Conservation (phyloP, 495 filamentous ascomycete species). For the Parmelia sp. region DNA sequence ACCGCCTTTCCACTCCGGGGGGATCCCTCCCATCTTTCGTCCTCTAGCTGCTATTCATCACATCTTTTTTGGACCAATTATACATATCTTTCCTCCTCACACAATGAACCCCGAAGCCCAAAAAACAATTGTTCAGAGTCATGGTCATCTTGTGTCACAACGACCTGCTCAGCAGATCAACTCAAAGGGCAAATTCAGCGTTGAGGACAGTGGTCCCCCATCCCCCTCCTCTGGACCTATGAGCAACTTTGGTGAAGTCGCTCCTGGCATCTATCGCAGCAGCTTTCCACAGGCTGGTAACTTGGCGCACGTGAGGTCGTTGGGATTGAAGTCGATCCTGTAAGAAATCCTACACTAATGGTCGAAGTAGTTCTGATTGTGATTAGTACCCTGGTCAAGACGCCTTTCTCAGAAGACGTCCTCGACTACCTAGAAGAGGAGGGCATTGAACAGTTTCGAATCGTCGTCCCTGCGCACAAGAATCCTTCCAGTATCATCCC, state of each 20-base stretch:
- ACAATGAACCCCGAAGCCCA: slow-evolving; percentile 18
- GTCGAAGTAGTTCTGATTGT: slow-evolving; percentile 14
- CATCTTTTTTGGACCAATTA: background rate
- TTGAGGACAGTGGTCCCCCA: slow-evolving; percentile 27
- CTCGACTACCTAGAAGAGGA: slow-evolving; percentile 53
- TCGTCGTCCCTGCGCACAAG: slow-evolving; percentile 73
- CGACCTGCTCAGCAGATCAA: slow-evolving; percentile 5
- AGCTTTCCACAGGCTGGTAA: slow-evolving; percentile 62
- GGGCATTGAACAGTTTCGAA: slow-evolving; percentile 59
- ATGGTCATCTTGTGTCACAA: slow-evolving; percentile 19
- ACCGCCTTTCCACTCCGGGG: background rate
- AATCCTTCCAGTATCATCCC: slow-evolving; percentile 48
- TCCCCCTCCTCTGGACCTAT: slow-evolving; percentile 38
- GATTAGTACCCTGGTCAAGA: slow-evolving; percentile 66
- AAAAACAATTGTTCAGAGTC: slow-evolving; percentile 16
- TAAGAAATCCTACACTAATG: slow-evolving; percentile 34
- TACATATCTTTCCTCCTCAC: slow-evolving; percentile 3
- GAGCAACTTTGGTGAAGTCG: slow-evolving; percentile 60
- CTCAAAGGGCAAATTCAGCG: slow-evolving; percentile 15
- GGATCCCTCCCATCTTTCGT: background rate
- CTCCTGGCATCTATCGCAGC: slow-evolving; percentile 67
- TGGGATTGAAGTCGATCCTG: slow-evolving; percentile 71
- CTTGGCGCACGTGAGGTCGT: slow-evolving; percentile 53
- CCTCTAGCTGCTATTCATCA: background rate
- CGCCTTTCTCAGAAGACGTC: slow-evolving; percentile 53